Base-by-base conservation (phyloP, 2,329 filamentous ascomycete species). In the Trichoderma polysporum region DNA sequence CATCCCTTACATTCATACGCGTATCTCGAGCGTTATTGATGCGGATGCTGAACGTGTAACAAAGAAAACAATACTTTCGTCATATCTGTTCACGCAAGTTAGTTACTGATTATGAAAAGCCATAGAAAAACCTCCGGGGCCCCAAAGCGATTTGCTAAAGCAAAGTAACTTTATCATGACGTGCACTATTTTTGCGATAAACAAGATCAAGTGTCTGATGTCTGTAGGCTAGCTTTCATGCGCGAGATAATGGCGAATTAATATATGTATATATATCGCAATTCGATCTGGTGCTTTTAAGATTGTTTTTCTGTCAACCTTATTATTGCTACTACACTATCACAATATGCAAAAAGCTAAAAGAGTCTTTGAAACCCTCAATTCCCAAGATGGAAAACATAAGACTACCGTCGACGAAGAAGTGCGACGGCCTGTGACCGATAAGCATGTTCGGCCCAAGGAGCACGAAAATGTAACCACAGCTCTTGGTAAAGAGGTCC, bases 391-490 rank as follows among this genome's bases (percentile, higher is more conserved):
- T 66, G 88, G 88, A 66, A 85, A 91, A 70, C 84, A 91, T 72
- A 86, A 90, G 73, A 92, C 90, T n/a, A 89, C 86, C 15, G 87
- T 92, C 4, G 86, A 91, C 69, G 87, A 91, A 77, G 84, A 83
- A 9, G 84, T 90, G 49, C 83, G 85, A 47, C 84, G 86, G 0
- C 84, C 86, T 13, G 83, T 91, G 2, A 82, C 83, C 5, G 82
- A 90, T 19, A 88, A 91, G 77, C 81, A 82, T 1, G 76, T 91
- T 52, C 84, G 81, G 68, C 85, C 85, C 50, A 83, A 85, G n/a
- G 77, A 83, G 47, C 88, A 90, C 65, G 87, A 91, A 73, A 78
- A 88, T n/a, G 71, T 86, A 10, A 83, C 80, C 22, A 89, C 86
- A 1, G 89, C 87, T 7, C 76, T 91, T 29, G 88, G 92, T 74